Evolutionary conservation across 2,329 filamentous ascomycete species (phyloP), one percentile per base, ranked within the genome.

Genomic region (Monosporascus sp.): DNA sequence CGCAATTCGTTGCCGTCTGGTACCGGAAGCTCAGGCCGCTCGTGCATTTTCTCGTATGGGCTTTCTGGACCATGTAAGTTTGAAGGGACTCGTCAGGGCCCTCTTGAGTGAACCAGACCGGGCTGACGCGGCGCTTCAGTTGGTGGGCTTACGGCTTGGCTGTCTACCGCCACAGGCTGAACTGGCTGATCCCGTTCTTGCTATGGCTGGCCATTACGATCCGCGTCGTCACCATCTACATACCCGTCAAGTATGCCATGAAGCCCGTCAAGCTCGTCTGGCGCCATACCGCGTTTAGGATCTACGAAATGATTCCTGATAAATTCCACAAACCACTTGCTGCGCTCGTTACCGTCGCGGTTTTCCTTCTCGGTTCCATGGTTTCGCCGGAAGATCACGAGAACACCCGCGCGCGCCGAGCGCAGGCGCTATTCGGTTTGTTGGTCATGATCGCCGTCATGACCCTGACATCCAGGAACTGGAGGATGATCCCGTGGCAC

Each of bases 161-260:
- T 54, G 75, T 90, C 50, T 89, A 93, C 68, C 83, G 83, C 54
- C 61, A 86, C 54, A 78, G 77, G 62, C 78, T 80, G 71, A 90
- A 89, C 65, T 96, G 90, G 90, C 72, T 95, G 53, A 82, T 92
- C 49, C 90, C 91, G 0, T 94, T 95, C 72, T 77, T 96, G 49
- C 67, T 96, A 47, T 96, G 87, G 77, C 81, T 96, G 46, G 79
- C 76, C 60, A 85, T 95, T 62, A 83, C 81, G 11, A 74, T 94
- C 49, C 87, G 91, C 36, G 69, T 96, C 48, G 59, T 95, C 66
- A 88, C 87, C 67, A 82, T 89, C 71, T 85, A 90, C 66, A 73
- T 93, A 3, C 85, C 89, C 1, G 82, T 86, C 61, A 79, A 80
- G 41, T 74, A 87, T 60, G 71, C 91, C 59, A 85, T 83, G 55